These are phyloP conservation scores for Cardamine chenopodiifolia DNA, from an alignment of 345 rosid genomes.

Conservation along the genomic window DNA sequence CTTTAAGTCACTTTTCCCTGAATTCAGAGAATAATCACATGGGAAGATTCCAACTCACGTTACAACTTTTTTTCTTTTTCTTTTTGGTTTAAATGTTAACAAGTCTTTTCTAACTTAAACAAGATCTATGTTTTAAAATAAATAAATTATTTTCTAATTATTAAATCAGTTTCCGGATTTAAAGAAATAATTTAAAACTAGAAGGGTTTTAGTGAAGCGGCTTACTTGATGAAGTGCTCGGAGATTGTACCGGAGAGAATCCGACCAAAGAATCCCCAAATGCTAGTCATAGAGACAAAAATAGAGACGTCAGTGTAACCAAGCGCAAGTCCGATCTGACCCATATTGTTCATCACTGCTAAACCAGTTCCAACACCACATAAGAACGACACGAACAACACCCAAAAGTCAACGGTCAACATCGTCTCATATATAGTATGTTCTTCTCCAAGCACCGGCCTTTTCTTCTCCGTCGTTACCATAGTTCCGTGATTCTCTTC, in stretches of 20 bases:
- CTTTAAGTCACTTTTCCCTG: background rate
- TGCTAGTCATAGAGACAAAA: slow-evolving; percentile 62
- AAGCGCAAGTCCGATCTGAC: slow-evolving; percentile 64
- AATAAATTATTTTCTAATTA: background rate
- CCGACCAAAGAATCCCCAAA: slow-evolving; percentile 70
- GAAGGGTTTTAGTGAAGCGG: slow-evolving; percentile 9
- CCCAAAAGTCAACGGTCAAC: slow-evolving; percentile 59
- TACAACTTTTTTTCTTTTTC: background rate
- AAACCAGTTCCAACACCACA: slow-evolving; percentile 65
- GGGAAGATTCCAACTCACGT: slow-evolving; percentile 15
- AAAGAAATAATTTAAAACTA: background rate
- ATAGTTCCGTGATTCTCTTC: background rate
- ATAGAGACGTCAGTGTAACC: slow-evolving; percentile 55
- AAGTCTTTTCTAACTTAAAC: too few relatives aligned
- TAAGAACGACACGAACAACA: slow-evolving; percentile 58
- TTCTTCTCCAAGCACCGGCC: slow-evolving; percentile 56
- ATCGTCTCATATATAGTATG: slow-evolving; percentile 51
- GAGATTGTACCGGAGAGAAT: slow-evolving; percentile 54
- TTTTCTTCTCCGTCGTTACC: slow-evolving; percentile 24
- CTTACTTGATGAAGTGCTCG: slow-evolving; percentile 55
- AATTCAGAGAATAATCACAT: background rate
- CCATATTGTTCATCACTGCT: slow-evolving; percentile 64
- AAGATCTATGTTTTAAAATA: background rate
- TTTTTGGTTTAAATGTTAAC: background rate
- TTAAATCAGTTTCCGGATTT: background rate